A percentile compares a stretch with the other conserved stretches of the same genome.
Evolutionary conservation across 2,329 filamentous ascomycete species (phyloP).

Genomic region (Penicillium crustosum): DNA sequence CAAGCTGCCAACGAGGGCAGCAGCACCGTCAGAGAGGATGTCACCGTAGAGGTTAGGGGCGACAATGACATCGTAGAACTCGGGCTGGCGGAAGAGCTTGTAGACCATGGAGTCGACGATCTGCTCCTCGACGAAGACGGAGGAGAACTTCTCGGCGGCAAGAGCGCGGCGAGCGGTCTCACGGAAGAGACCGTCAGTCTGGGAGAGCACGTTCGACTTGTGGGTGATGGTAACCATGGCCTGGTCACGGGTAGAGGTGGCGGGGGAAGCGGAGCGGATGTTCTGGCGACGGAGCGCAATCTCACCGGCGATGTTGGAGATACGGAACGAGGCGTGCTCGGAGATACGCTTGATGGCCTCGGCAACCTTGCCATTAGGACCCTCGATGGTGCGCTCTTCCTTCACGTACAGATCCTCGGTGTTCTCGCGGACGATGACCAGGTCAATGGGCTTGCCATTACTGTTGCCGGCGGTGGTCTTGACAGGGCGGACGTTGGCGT

Average conservation of each 20-base stretch:
- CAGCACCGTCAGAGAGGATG: constrained; percentile 91
- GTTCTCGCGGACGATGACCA: constrained; percentile 98
- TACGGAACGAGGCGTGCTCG: constrained; percentile 77
- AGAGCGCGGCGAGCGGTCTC: constrained; percentile 74
- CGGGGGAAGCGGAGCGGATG: constrained; percentile 62
- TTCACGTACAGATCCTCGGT: constrained; percentile 99
- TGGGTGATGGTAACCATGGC: constrained; percentile 94
- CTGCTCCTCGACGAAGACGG: constrained; percentile 82
- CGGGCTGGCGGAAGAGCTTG: constrained; percentile 96
- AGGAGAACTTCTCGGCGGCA: constrained; percentile 61
- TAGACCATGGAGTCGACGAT: constrained; percentile 99
- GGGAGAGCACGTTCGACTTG: constrained; percentile 95
- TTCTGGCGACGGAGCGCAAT: constrained; percentile 86
- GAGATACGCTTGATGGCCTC: constrained; percentile 98
- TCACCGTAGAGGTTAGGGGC: constrained; percentile 97
- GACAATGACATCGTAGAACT: constrained; percentile 95
- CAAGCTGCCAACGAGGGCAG: constrained; percentile 85
- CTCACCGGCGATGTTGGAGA: constrained; percentile 89
- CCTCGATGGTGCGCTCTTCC: constrained; percentile 82
- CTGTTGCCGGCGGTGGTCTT: constrained; percentile 66
- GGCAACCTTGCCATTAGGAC: constrained; percentile 74
- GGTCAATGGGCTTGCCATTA: constrained; percentile 68
- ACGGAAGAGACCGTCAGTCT: constrained; percentile 95
- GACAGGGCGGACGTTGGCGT: constrained; percentile 95
- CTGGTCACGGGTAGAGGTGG: constrained; percentile 55